phyloP scores from a whole-genome alignment of 495 filamentous ascomycete species.

The Xylaria acuta region DNA sequence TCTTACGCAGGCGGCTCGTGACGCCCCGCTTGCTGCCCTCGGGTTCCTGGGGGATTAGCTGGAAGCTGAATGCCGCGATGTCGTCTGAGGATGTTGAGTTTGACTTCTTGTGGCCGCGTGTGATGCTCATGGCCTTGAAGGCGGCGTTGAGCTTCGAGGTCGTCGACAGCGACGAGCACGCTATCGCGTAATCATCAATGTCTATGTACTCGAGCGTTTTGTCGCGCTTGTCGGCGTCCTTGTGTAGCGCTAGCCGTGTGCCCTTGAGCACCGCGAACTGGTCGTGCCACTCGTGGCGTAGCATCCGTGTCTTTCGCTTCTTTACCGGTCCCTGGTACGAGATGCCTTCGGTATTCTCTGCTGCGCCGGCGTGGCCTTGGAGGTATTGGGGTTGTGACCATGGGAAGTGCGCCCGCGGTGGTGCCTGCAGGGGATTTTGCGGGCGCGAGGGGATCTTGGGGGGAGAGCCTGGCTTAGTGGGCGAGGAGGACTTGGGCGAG shows the following conservation, averaged over 20 bases:
- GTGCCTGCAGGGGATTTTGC: slow-evolving; percentile 48
- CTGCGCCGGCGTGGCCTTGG: slow-evolving; percentile 35
- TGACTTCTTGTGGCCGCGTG: slow-evolving; percentile 55
- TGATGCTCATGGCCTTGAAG: slow-evolving; percentile 82
- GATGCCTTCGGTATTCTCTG: slow-evolving; percentile 54
- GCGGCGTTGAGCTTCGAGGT: slow-evolving; percentile 83
- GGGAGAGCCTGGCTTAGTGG: slow-evolving; percentile 26
- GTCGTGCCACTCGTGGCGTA: slow-evolving; percentile 94
- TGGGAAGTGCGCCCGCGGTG: slow-evolving; percentile 55
- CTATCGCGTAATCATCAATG: slow-evolving; percentile 93
- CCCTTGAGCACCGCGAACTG: slow-evolving; percentile 85
- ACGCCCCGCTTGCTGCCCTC: slow-evolving; percentile 48
- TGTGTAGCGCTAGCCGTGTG: slow-evolving; percentile 83
- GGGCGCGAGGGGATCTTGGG: slow-evolving; percentile 33
- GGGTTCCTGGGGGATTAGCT: slow-evolving; percentile 76
- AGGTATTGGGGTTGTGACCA: slow-evolving; percentile 50
- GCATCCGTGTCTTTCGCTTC: slow-evolving; percentile 87
- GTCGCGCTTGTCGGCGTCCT: slow-evolving; percentile 62
- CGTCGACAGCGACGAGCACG: slow-evolving; percentile 76
- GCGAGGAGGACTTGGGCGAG: slow-evolving; percentile 40
- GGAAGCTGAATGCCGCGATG: slow-evolving; percentile 83
- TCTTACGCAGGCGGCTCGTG: slow-evolving; percentile 47
- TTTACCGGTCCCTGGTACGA: slow-evolving; percentile 87
- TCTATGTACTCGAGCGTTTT: slow-evolving; percentile 83
- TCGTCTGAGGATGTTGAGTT: slow-evolving; percentile 47